Base-by-base conservation (phyloP, 2,329 filamentous ascomycete genomes). In the Colletotrichum falcatum region DNA sequence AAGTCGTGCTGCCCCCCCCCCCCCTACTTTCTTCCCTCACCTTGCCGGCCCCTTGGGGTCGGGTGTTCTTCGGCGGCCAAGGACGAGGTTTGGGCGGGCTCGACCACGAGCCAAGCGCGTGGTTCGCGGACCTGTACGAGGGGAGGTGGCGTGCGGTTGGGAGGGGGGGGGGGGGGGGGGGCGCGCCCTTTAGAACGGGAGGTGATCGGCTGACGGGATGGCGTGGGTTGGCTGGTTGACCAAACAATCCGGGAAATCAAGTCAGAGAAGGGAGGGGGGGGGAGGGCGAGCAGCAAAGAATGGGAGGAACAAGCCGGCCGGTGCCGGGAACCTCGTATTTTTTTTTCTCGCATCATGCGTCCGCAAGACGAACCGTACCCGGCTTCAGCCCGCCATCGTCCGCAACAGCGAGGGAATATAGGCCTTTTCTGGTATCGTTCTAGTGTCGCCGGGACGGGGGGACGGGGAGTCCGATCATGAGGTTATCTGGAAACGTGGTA, bases 101-200 rank as follows among this genome's bases (percentile, higher is more conserved):
- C 30, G 20, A 35, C 33, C 33, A 23, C 7, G 44, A 37, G 35
- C 60, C 60, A 62, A 62, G 60, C 60, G 23, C 28, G 18, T 53
- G 48, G 48, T 62, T 42, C 46, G 33, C 14, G 46, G 46, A 28
- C 28, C 12, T 26, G 55, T 46, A 44, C 26, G 26, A 30, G 16
- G 16, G 6, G 18, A n/a, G n/a, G 44, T 3, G 33, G 5, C 35
- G 23, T 35, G 14, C 1, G 12, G 5, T 18, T 16, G 3, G 7
- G 7, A 33, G 7, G 4, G 30, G 30, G n/a, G n/a, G n/a, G n/a
- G n/a, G n/a, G n/a, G 6, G 18, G 44, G n/a, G 44, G 7, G 33
- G 5, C 35, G 23, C 54, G 14, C 1, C n/a, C 9, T 18, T 16
- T 33, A 33, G 7, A 33, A 33, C 30, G 30, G 30, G n/a, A n/a